Percentiles rank a stretch among this genome's conserved stretches.
These are phyloP conservation scores for Tolypocladium pustulatum DNA, from an alignment of 2,329 filamentous ascomycete species.

Conservation along the genomic window DNA sequence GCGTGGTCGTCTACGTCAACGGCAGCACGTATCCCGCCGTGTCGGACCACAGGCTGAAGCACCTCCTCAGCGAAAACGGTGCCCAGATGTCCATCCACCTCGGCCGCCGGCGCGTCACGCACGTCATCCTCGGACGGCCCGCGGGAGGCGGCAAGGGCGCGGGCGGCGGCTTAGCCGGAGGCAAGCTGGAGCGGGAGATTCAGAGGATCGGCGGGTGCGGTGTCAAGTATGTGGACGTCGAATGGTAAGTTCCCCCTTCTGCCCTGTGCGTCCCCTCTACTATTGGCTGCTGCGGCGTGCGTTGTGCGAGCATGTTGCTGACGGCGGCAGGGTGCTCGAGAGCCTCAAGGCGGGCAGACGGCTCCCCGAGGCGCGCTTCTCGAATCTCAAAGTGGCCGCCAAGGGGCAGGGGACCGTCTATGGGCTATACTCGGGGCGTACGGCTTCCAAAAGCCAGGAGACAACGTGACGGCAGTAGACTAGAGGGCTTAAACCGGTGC, in stretches of 20 bases:
- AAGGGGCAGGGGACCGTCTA: slow-evolving; percentile 57
- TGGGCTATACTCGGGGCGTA: slow-evolving; percentile 25
- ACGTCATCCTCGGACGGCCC: slow-evolving; percentile 67
- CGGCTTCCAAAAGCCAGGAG: not conserved
- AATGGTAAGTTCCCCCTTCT: slow-evolving; percentile 58
- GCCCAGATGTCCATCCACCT: slow-evolving; percentile 61
- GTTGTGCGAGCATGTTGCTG: not conserved
- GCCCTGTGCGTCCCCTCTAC: no score
- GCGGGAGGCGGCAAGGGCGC: slow-evolving; percentile 36
- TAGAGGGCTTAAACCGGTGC: not conserved
- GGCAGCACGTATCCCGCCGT: slow-evolving; percentile 72
- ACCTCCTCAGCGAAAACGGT: slow-evolving; percentile 63
- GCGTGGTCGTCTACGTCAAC: slow-evolving; percentile 74
- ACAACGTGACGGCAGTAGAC: not conserved
- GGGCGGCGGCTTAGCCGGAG: slow-evolving; percentile 65
- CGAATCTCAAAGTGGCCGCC: slow-evolving; percentile 48
- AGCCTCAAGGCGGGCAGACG: slow-evolving; percentile 67
- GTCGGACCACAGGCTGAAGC: slow-evolving; percentile 80
- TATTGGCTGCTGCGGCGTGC: not conserved
- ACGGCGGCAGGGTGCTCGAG: slow-evolving; percentile 57
- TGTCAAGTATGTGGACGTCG: slow-evolving; percentile 69
- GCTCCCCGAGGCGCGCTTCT: slow-evolving; percentile 64
- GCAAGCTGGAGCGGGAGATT: slow-evolving; percentile 77
- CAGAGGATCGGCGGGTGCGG: slow-evolving; percentile 52
- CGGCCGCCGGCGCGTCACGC: slow-evolving; percentile 65